Base-by-base conservation (phyloP, 176 grass and related monocot species). In the Oryza nivara region DNA sequence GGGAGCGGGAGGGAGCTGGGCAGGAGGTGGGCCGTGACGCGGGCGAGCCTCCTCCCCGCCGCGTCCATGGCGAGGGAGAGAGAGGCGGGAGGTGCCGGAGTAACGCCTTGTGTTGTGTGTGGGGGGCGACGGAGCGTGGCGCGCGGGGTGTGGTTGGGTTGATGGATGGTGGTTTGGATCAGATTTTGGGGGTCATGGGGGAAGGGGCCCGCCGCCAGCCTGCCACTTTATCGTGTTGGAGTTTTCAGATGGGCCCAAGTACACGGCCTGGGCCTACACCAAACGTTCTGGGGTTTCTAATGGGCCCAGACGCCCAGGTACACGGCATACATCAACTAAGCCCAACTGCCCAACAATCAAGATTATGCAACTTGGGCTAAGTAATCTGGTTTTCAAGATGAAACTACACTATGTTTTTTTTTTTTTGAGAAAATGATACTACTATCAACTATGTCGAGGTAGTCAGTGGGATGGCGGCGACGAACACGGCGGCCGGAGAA, bases 31-130 rank as follows among this genome's bases (percentile, higher is more conserved):
- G 69, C 80, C 20, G 85, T 47, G 40, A 98, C 73, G 87, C 84
- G 84, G 36, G 85, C 89, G 22, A 98, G 74, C 80, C 95, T 98
- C 85, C 75, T 86, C 86, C 85, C 91, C 20, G 75, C 85, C 11
- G 81, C 47, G 56, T 86, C 92, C 69, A 82, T 72, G 66, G 56
- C 47, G 28, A 54, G 38, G 44, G 58, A 30, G 20, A 12, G 38
- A 48, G 68, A 1, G 8, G 13, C 12, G 13, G 70, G 4, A 26
- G 1, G 48, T 5, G 38, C 58, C 58, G 20, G 19, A 23, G 20
- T 22, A 58, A 0, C 5, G 54, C 17, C 17, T 4, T 14, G 15
- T 54, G 51, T 26, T 26, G 26, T 30, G 28, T 30, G 28, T 30
- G 28, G 1, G 14, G 47, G 47, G 2, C 38, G 47, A 49, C 48